A percentile compares a stretch with the other conserved stretches of the same genome.
phyloP scores from a whole-genome alignment of 2,329 filamentous ascomycete genomes.

The Zarea fungicola region DNA sequence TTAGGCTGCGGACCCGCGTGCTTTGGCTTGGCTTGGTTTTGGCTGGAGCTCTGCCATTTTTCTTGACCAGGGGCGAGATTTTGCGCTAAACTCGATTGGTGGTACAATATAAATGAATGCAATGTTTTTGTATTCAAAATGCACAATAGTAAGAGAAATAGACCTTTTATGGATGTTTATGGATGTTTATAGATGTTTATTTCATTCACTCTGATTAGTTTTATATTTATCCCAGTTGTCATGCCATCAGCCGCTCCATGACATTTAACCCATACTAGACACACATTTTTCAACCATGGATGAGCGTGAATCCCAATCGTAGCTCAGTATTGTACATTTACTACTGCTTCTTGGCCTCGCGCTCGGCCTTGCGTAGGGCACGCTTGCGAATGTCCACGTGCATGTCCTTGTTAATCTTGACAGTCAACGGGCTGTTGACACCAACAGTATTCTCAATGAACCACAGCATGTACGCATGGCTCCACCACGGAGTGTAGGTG shows the following conservation, averaged over 20 bases:
- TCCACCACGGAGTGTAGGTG: conserved; percentile 92
- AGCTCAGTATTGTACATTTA: no score
- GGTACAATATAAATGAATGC: no score
- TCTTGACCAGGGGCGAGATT: background rate
- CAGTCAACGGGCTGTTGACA: conserved; percentile 40
- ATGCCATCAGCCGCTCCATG: no score
- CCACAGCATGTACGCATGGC: conserved; percentile 85
- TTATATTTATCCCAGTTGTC: background rate
- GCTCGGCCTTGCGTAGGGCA: conserved; percentile 76
- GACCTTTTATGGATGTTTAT: no score
- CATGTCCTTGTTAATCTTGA: conserved; percentile 58
- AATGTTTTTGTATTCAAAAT: no score
- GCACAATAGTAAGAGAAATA: no score
- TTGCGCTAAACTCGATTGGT: conserved; percentile 12
- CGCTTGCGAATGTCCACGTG: conserved; percentile 77
- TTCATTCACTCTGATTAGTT: background rate
- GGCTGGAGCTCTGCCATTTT: conserved; percentile 13
- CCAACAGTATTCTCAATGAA: conserved; percentile 58
- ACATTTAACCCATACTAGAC: background rate
- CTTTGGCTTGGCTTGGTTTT: no score
- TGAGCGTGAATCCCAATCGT: no score
- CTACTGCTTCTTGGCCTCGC: conserved; percentile 68
- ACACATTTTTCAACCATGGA: no score
- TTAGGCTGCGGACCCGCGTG: background rate
- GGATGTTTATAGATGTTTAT: no score